Conservation (phyloP, 352 stramenopile species). For the Globisporangium cylindrosporum region DNA sequence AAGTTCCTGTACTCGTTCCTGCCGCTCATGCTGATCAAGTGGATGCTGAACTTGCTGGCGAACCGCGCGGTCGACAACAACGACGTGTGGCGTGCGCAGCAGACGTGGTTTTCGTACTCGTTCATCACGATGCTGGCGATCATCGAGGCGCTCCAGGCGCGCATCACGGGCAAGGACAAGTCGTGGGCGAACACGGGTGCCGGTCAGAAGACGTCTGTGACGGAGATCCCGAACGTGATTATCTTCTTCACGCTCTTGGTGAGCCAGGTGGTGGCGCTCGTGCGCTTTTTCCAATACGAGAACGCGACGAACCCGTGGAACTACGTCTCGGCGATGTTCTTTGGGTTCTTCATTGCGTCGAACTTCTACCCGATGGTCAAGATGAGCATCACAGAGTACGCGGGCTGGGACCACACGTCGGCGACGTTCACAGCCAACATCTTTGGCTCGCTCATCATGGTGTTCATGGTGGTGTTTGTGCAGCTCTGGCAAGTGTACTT, state of each 20-base stretch:
- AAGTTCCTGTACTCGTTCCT: constrained; percentile 88
- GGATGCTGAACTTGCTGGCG: constrained; percentile 80
- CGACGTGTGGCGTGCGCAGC: constrained; percentile 86
- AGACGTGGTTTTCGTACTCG: constrained; percentile 90
- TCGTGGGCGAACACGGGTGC: constrained; percentile 88
- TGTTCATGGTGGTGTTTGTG: constrained; percentile 86
- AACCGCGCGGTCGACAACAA: constrained; percentile 89
- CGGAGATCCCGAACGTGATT: constrained; percentile 87
- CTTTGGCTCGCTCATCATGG: constrained; percentile 77
- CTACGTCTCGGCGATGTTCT: constrained; percentile 88
- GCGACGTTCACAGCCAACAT: constrained; percentile 84
- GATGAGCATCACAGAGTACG: constrained; percentile 91
- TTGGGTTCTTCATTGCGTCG: constrained; percentile 84
- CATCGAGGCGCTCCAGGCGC: constrained; percentile 70
- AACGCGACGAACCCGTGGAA: constrained; percentile 88
- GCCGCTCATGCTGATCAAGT: constrained; percentile 73
- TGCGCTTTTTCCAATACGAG: constrained; percentile 89
- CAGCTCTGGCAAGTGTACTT: constrained; percentile 89
- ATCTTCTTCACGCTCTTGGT: constrained; percentile 85
- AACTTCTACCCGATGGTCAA: constrained; percentile 90
- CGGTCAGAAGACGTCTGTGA: constrained; percentile 87
- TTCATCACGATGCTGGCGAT: constrained; percentile 89
- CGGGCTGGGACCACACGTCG: constrained; percentile 83
- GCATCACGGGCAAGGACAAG: constrained; percentile 81
- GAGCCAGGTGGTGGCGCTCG: constrained; percentile 68